Conservation (phyloP, 148 eudicot genomes). For the Camellia sinensis region DNA sequence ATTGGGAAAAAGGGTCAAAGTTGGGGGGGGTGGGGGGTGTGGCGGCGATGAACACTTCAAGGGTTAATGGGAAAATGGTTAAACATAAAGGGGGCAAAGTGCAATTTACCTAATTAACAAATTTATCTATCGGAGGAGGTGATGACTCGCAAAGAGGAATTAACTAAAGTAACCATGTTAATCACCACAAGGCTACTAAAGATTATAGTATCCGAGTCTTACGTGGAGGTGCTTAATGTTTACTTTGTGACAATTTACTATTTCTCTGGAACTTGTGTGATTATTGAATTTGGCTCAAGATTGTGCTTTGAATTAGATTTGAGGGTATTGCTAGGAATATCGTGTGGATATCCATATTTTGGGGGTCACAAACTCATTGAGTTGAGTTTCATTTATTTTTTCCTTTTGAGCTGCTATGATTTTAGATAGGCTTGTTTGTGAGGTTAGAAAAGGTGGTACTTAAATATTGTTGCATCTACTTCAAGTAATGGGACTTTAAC, state of each 20-base stretch:
- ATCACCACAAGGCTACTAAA: neutral
- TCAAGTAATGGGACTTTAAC: too few species aligned
- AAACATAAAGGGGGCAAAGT: too few species aligned
- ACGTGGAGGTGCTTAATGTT: neutral
- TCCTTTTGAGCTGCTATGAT: neutral
- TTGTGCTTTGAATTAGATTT: neutral
- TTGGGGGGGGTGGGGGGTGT: too few species aligned
- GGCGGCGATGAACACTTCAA: too few species aligned
- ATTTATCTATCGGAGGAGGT: too few species aligned
- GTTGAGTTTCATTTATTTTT: neutral
- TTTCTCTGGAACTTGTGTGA: neutral
- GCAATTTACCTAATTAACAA: too few species aligned
- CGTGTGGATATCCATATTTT: neutral
- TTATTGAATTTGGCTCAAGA: neutral
- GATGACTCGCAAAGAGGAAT: too few species aligned
- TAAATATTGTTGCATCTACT: too few species aligned
- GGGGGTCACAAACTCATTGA: neutral
- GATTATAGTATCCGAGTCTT: neutral
- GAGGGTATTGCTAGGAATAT: neutral
- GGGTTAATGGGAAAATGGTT: too few species aligned
- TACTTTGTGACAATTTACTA: neutral
- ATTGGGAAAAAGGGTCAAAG: too few species aligned
- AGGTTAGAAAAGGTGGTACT: too few species aligned
- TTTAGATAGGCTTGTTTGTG: too few species aligned
- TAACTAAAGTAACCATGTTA: neutral